phyloP scores from a whole-genome alignment of 176 grass and related monocot genomes.

The Oryza australiensis region DNA sequence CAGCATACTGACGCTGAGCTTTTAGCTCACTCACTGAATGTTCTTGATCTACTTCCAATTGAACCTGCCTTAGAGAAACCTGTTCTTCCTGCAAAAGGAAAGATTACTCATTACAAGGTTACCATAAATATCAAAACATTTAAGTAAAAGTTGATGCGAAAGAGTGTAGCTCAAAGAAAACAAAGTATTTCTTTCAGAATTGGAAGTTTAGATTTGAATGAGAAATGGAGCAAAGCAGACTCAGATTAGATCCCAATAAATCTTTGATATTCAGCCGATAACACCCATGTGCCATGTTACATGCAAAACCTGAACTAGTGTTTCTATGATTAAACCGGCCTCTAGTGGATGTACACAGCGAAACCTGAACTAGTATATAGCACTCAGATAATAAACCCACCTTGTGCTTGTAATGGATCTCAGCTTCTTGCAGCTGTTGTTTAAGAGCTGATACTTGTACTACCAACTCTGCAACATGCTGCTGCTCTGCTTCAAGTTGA shows the following conservation, averaged over 20 bases:
- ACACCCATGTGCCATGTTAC: background rate
- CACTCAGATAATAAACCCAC: constrained; percentile 28
- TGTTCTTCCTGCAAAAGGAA: constrained; percentile 43
- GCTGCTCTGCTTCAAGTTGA: constrained; percentile 46
- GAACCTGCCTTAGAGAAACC: constrained; percentile 34
- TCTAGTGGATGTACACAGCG: too few species aligned
- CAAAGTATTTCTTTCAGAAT: background rate
- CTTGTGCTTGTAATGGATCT: constrained; percentile 57
- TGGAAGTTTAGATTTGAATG: too few species aligned
- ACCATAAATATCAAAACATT: background rate
- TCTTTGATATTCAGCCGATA: background rate
- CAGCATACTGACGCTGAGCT: constrained; percentile 40
- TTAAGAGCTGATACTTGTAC: constrained; percentile 59
- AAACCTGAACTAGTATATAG: constrained; percentile 22
- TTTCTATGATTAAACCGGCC: too few species aligned
- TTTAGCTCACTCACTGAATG: constrained; percentile 35
- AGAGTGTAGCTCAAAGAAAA: background rate
- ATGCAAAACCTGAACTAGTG: constrained; percentile 27
- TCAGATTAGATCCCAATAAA: background rate
- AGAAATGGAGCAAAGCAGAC: background rate
- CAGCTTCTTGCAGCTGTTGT: constrained; percentile 50
- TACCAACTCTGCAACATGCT: constrained; percentile 49
- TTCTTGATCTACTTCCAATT: constrained; percentile 34
- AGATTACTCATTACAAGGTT: background rate
- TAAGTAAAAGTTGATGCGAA: background rate